These are phyloP conservation scores for Geotrichum citri-aurantii DNA, from an alignment of 1,139 yeast genomes.

Conservation along the genomic window DNA sequence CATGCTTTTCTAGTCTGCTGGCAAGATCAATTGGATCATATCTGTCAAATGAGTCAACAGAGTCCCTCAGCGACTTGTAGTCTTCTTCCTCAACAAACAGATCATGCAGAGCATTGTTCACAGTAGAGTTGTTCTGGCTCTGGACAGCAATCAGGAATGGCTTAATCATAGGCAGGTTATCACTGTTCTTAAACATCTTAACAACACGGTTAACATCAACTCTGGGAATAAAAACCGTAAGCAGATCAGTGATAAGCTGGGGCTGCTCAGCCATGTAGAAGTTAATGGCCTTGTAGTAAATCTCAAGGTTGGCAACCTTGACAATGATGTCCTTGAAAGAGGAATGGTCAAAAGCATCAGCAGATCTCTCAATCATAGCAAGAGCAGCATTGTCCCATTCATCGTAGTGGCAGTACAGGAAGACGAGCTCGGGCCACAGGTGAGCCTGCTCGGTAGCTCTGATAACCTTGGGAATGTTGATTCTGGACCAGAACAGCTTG, in stretches of 20 bases:
- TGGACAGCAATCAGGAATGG: conserved; percentile 90
- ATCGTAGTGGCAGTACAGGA: conserved; percentile 95
- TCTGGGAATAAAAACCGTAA: conserved; percentile 82
- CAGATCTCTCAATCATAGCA: conserved; percentile 94
- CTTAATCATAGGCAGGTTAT: conserved; percentile 90
- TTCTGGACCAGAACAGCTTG: conserved; percentile 96
- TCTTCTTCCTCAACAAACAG: conserved; percentile 95
- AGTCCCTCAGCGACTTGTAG: conserved; percentile 77
- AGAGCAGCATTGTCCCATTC: conserved; percentile 99
- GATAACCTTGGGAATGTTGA: conserved; percentile 94
- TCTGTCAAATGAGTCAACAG: conserved; percentile 85
- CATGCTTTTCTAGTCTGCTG: conserved; percentile 86
- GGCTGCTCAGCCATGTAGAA: conserved; percentile 93
- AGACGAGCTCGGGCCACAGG: conserved; percentile 92
- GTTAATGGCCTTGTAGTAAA: conserved; percentile 93
- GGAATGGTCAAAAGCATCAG: conserved; percentile 87
- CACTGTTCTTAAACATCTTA: conserved; percentile 89
- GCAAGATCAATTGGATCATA: conserved; percentile 92
- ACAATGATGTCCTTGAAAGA: conserved; percentile 93
- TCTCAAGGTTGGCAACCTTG: conserved; percentile 92
- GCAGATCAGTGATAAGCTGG: conserved; percentile 76
- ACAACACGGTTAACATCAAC: conserved; percentile 94
- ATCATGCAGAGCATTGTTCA: conserved; percentile 93
- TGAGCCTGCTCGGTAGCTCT: conserved; percentile 92
- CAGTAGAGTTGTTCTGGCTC: conserved; percentile 83